These are phyloP conservation scores for Neurospora sp. DNA, from an alignment of 2,329 filamentous ascomycete genomes.

Conservation along the genomic window DNA sequence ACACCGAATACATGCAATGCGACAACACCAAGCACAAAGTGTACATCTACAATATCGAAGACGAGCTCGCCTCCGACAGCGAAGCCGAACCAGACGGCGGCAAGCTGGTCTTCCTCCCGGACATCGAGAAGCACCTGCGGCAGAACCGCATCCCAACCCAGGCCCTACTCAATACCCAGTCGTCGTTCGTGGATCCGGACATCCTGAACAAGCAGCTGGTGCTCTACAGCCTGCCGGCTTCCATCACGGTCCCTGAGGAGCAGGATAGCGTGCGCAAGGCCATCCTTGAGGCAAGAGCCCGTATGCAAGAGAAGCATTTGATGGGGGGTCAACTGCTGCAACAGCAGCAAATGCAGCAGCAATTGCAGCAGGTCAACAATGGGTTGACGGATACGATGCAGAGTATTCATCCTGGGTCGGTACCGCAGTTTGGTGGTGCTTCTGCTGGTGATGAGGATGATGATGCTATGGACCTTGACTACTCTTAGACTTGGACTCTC, in stretches of 20 bases:
- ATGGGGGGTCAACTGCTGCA: slow-evolving; percentile 25
- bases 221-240: slow-evolving; percentile 71
- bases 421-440: background rate
- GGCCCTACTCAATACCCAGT: slow-evolving; percentile 48
- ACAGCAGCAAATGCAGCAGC: slow-evolving; percentile 5
- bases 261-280: slow-evolving; percentile 72
- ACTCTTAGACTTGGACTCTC: background rate
- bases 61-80: slow-evolving; percentile 61
- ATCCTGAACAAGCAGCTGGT: slow-evolving; percentile 63
- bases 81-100: slow-evolving; percentile 46
- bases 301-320: slow-evolving; percentile 52
- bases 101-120: slow-evolving; percentile 68
- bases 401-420: background rate
- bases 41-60: slow-evolving; percentile 85
- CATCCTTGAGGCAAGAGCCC: slow-evolving; percentile 67
- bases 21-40: slow-evolving; percentile 82
- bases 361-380: slow-evolving; percentile 3
- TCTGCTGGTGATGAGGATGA: slow-evolving; percentile 7
- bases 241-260: slow-evolving; percentile 64
- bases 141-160: slow-evolving; percentile 60
- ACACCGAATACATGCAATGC: slow-evolving; percentile 58
- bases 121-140: slow-evolving; percentile 73
- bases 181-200: slow-evolving; percentile 35
- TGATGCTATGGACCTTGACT: slow-evolving; percentile 19
- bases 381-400: slow-evolving; percentile 1